A percentile compares a stretch with the other conserved stretches of the same genome.
Evolutionary conservation across 2,329 filamentous ascomycete genomes (phyloP).

Genomic region (Scolecobasidium constrictum): DNA sequence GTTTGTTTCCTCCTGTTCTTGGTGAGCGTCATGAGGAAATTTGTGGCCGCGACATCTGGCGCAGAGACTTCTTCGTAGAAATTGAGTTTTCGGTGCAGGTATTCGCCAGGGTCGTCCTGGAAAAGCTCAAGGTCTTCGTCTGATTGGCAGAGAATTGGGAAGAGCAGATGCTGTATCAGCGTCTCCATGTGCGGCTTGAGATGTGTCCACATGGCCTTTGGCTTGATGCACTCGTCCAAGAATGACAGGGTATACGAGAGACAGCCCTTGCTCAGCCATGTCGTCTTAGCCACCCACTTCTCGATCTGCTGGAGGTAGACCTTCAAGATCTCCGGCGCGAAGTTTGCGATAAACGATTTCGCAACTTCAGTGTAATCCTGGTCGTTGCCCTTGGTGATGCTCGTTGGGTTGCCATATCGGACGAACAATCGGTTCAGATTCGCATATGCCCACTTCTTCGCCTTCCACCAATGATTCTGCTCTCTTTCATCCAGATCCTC

Average conservation of each 20-base stretch:
- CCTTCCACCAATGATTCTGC: slow-evolving; percentile 97
- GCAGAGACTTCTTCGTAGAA: slow-evolving; percentile 96
- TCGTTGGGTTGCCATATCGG: slow-evolving; percentile 74
- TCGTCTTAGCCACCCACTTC: slow-evolving; percentile 90
- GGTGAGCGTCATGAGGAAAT: slow-evolving; percentile 89
- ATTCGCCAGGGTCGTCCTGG: slow-evolving; percentile 88
- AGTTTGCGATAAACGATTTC: slow-evolving; percentile 80
- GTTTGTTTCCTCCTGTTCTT: slow-evolving; percentile 94
- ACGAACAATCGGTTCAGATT: slow-evolving; percentile 95
- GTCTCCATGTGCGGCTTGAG: slow-evolving; percentile 89
- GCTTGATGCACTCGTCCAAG: slow-evolving; percentile 93
- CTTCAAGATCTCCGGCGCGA: slow-evolving; percentile 93
- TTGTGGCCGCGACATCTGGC: slow-evolving; percentile 89
- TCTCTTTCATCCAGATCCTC: slow-evolving; percentile 80
- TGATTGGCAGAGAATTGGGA: slow-evolving; percentile 86
- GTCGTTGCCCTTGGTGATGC: slow-evolving; percentile 60
- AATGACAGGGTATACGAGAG: slow-evolving; percentile 90
- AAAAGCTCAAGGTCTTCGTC: slow-evolving; percentile 91
- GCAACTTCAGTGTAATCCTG: slow-evolving; percentile 73
- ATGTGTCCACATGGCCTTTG: slow-evolving; percentile 92
- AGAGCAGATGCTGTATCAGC: slow-evolving; percentile 87
- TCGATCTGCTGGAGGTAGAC: slow-evolving; percentile 91
- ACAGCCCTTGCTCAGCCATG: slow-evolving; percentile 90
- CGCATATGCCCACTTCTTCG: slow-evolving; percentile 98
- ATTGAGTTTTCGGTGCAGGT: slow-evolving; percentile 92